Conservation (phyloP, 2,329 filamentous ascomycete species). For the Hymenoscyphus occultus region DNA sequence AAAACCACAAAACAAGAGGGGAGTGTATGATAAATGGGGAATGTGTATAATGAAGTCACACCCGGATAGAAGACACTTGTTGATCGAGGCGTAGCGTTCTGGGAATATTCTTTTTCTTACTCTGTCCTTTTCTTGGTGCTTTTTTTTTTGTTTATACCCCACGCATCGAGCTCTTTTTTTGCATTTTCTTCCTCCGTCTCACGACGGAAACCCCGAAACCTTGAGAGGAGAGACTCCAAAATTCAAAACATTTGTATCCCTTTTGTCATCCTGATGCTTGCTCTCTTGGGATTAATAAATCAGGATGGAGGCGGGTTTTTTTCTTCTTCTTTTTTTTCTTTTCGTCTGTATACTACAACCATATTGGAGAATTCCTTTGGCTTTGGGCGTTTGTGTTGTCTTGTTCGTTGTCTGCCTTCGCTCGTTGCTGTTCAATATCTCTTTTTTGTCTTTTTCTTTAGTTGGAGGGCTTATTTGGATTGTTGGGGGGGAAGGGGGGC, state of each 20-base stretch:
- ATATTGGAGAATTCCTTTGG: neutral
- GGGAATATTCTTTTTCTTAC: neutral
- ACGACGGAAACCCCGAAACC: neutral
- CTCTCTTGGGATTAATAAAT: neutral
- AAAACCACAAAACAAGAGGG: neutral
- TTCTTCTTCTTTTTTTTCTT: neutral
- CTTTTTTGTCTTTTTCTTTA: neutral
- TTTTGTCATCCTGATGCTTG: neutral
- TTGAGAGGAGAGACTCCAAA: too few relatives aligned
- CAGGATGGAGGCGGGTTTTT: too few relatives aligned
- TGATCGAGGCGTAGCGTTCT: neutral
- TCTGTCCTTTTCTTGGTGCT: neutral
- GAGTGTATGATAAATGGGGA: slow-evolving; percentile 1
- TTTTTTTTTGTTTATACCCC: slow-evolving; percentile 6
- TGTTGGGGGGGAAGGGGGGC: neutral
- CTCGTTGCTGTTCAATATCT: neutral
- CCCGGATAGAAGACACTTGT: too few relatives aligned
- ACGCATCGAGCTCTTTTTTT: slow-evolving; percentile 1
- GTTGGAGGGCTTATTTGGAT: neutral
- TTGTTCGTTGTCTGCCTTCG: neutral
- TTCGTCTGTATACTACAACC: slow-evolving; percentile 1
- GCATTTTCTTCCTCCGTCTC: neutral
- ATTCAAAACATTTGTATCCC: too few relatives aligned
- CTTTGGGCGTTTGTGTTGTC: slow-evolving; percentile 1
- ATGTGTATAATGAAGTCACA: neutral